These are phyloP conservation scores for Syzygium aromaticum DNA, from an alignment of 345 rosid genomes.

Conservation along the genomic window DNA sequence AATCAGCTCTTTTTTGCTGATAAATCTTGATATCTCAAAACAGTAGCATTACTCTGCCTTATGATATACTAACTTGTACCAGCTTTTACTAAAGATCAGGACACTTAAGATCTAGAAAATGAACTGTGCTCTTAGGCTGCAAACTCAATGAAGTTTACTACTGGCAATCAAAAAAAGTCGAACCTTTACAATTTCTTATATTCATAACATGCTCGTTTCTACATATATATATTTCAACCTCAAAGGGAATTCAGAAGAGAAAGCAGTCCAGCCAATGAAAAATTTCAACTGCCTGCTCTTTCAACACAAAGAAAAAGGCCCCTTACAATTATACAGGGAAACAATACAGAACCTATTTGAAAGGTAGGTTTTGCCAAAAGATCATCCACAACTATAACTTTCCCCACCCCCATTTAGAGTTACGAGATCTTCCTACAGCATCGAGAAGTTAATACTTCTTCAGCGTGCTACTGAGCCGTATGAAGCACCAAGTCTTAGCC, in stretches of 20 bases:
- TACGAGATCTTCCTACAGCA: not conserved
- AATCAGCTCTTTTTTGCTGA: not conserved
- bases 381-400: not conserved
- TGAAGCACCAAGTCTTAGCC: constrained; percentile 58
- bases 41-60: not conserved
- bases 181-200: not conserved
- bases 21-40: not conserved
- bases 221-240: not conserved
- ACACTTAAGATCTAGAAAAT: not conserved
- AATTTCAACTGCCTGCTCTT: not conserved
- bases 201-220: not conserved
- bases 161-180: not conserved
- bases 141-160: not conserved
- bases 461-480: constrained; percentile 45
- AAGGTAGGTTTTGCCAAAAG: not conserved
- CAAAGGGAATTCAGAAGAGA: not conserved
- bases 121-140: not conserved
- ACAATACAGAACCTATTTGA: not conserved
- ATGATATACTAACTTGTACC: not conserved
- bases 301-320: not conserved
- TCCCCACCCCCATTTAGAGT: not conserved
- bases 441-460: constrained; percentile 37
- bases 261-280: not conserved
- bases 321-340: not conserved
- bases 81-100: not conserved